A percentile compares a stretch with the other conserved stretches of the same genome.
Evolutionary conservation across 345 rosid species (phyloP).

Genomic region (Rhodamnia rubescens): DNA sequence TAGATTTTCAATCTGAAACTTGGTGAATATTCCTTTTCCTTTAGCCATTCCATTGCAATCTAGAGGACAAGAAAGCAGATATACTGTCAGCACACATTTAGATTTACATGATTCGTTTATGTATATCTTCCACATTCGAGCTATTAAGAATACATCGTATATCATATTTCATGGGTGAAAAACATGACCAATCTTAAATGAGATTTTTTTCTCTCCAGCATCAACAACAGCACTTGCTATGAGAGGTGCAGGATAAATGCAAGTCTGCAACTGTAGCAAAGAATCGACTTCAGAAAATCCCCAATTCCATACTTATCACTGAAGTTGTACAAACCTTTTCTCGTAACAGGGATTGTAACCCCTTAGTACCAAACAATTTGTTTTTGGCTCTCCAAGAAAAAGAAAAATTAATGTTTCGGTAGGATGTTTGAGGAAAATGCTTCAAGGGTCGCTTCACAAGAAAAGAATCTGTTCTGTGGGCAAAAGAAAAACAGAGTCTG

Average conservation of each 20-base stretch:
- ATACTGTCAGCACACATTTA: neutral
- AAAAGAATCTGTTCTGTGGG: neutral
- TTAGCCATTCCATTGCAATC: constrained; percentile 14
- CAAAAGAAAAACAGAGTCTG: neutral
- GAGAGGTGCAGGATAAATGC: neutral
- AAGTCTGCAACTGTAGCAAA: neutral
- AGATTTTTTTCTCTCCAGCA: neutral
- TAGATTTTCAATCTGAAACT: constrained; percentile 10
- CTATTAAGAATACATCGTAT: neutral
- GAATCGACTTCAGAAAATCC: neutral
- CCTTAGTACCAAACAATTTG: neutral
- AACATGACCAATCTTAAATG: neutral
- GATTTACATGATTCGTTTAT: neutral
- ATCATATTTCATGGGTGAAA: neutral
- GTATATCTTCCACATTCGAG: neutral
- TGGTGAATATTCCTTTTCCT: constrained; percentile 13
- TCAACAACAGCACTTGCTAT: neutral
- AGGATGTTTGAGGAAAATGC: neutral
- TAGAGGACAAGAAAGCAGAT: neutral
- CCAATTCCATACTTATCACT: neutral
- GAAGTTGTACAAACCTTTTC: neutral
- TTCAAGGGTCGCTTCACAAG: neutral
- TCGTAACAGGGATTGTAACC: neutral
- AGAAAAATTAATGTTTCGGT: neutral
- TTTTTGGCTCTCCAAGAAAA: neutral